Percentiles rank a stretch among this genome's conserved stretches.
Conservation (phyloP, 192 early-diverging fungal species). For the Entomortierella beljakovae region DNA sequence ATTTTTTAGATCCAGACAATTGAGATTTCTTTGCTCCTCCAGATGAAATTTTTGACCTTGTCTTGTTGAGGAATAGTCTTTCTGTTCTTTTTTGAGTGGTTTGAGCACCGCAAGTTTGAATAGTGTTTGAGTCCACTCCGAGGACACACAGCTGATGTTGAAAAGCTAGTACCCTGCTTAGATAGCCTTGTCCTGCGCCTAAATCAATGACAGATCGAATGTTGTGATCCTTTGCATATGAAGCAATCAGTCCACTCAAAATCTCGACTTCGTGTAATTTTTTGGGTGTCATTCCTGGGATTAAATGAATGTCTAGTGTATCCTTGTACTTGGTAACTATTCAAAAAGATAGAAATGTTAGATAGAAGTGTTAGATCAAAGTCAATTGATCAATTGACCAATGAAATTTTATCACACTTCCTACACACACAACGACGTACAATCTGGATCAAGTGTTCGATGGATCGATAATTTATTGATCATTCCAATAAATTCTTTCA, state of each 20-base stretch:
- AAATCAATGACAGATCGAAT: constrained; percentile 73
- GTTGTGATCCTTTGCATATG: constrained; percentile 56
- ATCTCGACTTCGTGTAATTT: constrained; percentile 78
- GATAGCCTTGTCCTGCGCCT: constrained; percentile 84
- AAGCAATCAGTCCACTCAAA: constrained; percentile 67
- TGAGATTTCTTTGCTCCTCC: constrained; percentile 1
- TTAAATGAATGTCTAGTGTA: constrained; percentile 66
- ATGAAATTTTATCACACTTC: neutral
- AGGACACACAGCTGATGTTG: constrained; percentile 72
- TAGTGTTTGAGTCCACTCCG: constrained; percentile 73
- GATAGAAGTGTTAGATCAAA: neutral
- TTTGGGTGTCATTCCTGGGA: constrained; percentile 78
- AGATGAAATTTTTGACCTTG: constrained; percentile 14
- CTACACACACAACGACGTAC: constrained; percentile 19
- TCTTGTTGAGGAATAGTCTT: constrained; percentile 57
- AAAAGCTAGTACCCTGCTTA: constrained; percentile 74
- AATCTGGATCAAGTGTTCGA: constrained; percentile 33
- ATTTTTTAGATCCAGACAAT: constrained; percentile 5
- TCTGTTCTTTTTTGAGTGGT: constrained; percentile 64
- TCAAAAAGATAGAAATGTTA: too few relatives aligned
- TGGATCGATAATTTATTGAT: constrained; percentile 47
- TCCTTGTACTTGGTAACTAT: constrained; percentile 42
- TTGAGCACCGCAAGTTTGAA: constrained; percentile 81
- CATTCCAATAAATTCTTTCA: constrained; percentile 51
- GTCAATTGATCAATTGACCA: neutral